phyloP scores from a whole-genome alignment of 768 basidiomycete genomes.

The Mycena kentingensis region DNA sequence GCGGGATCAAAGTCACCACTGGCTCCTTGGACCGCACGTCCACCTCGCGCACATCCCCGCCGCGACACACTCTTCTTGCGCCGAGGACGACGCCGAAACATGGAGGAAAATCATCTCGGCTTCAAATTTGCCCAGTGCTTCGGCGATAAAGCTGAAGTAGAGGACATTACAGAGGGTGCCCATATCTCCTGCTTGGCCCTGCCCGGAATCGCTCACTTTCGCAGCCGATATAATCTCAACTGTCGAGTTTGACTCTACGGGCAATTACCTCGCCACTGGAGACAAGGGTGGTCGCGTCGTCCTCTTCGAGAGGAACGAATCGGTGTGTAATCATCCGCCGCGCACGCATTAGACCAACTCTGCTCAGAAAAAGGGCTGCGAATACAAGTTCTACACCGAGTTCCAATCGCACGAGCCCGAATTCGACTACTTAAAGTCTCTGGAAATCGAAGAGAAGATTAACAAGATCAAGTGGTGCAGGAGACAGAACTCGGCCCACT shows the following conservation, averaged over 20 bases:
- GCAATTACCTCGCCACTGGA: constrained; percentile 98
- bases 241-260: constrained; percentile 99
- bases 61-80: constrained; percentile 49
- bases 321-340: constrained; percentile 56
- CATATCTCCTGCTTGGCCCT: constrained; percentile 11
- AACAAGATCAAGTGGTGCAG: constrained; percentile 99
- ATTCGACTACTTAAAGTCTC: constrained; percentile 98
- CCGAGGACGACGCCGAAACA: too few relatives aligned
- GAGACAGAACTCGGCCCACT: constrained; percentile 96
- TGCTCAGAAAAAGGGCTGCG: constrained; percentile 95
- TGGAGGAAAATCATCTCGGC: too few relatives aligned
- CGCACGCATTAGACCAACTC: constrained; percentile 24
- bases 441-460: constrained; percentile 99
- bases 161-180: constrained; percentile 98
- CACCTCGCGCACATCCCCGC: constrained; percentile 25
- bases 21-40: too few relatives aligned
- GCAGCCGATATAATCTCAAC: constrained; percentile 99
- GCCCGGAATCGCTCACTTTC: constrained; percentile 13
- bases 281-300: constrained; percentile 99
- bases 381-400: constrained; percentile 99
- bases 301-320: constrained; percentile 97
- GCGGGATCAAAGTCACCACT: constrained; percentile 11
- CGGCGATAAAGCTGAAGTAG: constrained; percentile 99
- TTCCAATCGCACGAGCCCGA: constrained; percentile 99
- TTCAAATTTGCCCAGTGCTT: constrained; percentile 99